Evolutionary conservation across 805 yeast genomes (phyloP), one percentile per base, ranked within the genome.

Genomic region (Ascoidea rubescens): DNA sequence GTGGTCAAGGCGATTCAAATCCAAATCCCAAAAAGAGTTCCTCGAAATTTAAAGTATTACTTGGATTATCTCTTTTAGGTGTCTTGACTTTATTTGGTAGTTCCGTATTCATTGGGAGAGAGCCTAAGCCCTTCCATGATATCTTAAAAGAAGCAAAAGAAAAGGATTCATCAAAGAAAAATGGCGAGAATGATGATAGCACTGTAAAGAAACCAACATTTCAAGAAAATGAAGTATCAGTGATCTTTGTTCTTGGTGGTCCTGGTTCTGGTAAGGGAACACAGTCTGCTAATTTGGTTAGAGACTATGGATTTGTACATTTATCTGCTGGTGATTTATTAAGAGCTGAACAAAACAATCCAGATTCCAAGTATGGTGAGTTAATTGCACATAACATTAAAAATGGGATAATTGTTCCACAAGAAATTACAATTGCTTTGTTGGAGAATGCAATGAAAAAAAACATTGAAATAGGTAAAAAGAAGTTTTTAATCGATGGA

Each of bases 231-330:
- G 82, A 87, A 52, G 80, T 86, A 32, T 79, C 86, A 31, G 95
- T 91, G 4, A 75, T 90, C 31, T 91, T 87, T 66, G 96, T 91
- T 17, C 77, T 91, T 37, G 99, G 99, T 47, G 98, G 98, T 4
- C 98, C 98, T 5, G 98, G 98, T 21, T 87, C 96, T 32, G 98
- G 99, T 47, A 93, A 93, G 65, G 98, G 99, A 53, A 91, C 99
- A 1, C 99, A 91, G 68, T 87, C 97, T 71, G 84, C 82, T 37
- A 86, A 80, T 62, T 74, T 91, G 53, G 97, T 91, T 47, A 68
- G 75, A 21, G 87, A 89, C 60, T 84, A 78, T 64, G 80, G 82
- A 16, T 93, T 90, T 66, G 82, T 84, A 37, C 99, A 91, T 64
- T 71, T 91, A 47, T 82, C 95, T 45, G 99, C 99, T n/a, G 99